Percentiles rank a stretch among this genome's conserved stretches.
Conservation (phyloP, 768 basidiomycete genomes). For the Crucibulum laeve region DNA sequence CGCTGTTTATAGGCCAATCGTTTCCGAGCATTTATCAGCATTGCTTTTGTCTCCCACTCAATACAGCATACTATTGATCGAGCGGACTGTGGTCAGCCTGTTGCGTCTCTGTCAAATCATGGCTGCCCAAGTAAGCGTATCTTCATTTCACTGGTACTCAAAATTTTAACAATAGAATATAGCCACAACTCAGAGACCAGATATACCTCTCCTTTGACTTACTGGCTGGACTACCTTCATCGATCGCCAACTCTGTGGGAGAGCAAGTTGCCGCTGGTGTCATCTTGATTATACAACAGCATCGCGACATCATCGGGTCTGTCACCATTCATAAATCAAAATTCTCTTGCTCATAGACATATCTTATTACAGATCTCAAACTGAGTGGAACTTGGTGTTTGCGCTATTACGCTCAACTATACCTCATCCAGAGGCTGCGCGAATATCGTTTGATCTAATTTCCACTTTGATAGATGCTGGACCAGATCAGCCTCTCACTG, state of each 20-base stretch:
- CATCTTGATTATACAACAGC: constrained; percentile 70
- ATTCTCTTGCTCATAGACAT: not conserved
- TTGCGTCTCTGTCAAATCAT: constrained; percentile 81
- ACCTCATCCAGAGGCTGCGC: constrained; percentile 82
- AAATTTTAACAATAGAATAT: not conserved
- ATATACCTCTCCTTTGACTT: constrained; percentile 92
- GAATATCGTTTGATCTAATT: constrained; percentile 80
- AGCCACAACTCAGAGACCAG: constrained; percentile 88
- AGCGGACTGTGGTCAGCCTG: constrained; percentile 88
- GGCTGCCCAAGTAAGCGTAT: constrained; percentile 65
- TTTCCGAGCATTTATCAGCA: constrained; percentile 89
- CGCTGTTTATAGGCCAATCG: constrained; percentile 66
- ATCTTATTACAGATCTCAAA: constrained; percentile 59
- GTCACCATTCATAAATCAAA: constrained; percentile 3
- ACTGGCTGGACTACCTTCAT: constrained; percentile 72
- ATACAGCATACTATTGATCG: constrained; percentile 89
- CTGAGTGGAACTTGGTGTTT: constrained; percentile 94
- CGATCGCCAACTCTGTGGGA: constrained; percentile 78
- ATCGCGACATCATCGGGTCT: constrained; percentile 68
- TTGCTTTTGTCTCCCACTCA: constrained; percentile 71
- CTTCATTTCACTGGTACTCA: not conserved
- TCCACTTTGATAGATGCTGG: constrained; percentile 58
- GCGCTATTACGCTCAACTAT: constrained; percentile 84
- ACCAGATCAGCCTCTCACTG: constrained; percentile 53
- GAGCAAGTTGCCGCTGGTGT: constrained; percentile 91